Conservation (phyloP, 345 rosid species). For the Rhodamnia argentea region DNA sequence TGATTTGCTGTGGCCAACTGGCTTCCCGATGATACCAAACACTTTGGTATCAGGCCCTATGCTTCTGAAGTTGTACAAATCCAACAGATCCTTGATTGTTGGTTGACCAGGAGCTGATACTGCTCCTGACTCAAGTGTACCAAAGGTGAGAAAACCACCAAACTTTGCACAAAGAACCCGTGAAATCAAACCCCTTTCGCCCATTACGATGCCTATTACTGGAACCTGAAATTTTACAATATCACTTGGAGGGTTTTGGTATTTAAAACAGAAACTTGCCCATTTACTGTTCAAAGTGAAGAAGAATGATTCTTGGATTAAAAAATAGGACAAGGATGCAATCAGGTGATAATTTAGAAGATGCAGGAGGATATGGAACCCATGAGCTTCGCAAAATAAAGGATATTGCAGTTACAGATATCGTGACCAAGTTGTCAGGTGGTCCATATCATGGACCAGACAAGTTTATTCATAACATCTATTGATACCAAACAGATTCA, state of each 20-base stretch:
- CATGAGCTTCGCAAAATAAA: not conserved
- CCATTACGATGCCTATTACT: constrained; percentile 83
- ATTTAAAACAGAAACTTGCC: not conserved
- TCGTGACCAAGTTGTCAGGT: not conserved
- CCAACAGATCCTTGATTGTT: constrained; percentile 57
- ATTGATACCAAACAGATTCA: not conserved
- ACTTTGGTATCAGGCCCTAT: constrained; percentile 88
- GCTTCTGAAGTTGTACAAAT: constrained; percentile 72
- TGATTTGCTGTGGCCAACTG: constrained; percentile 91
- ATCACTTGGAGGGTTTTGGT: not conserved
- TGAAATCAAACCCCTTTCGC: constrained; percentile 84
- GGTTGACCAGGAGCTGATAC: constrained; percentile 97
- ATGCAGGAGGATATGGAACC: not conserved
- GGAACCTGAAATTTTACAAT: constrained; percentile 56
- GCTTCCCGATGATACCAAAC: constrained; percentile 84
- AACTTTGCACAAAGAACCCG: constrained; percentile 85
- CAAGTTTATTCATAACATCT: not conserved
- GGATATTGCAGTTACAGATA: not conserved
- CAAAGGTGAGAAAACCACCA: constrained; percentile 90
- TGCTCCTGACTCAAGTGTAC: constrained; percentile 66
- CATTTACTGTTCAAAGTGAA: not conserved
- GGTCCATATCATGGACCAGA: not conserved
- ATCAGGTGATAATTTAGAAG: not conserved
- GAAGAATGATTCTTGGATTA: not conserved
- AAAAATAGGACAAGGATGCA: not conserved